phyloP scores from a whole-genome alignment of 2,329 filamentous ascomycete genomes.

The Ceratocystis eucalypticola region DNA sequence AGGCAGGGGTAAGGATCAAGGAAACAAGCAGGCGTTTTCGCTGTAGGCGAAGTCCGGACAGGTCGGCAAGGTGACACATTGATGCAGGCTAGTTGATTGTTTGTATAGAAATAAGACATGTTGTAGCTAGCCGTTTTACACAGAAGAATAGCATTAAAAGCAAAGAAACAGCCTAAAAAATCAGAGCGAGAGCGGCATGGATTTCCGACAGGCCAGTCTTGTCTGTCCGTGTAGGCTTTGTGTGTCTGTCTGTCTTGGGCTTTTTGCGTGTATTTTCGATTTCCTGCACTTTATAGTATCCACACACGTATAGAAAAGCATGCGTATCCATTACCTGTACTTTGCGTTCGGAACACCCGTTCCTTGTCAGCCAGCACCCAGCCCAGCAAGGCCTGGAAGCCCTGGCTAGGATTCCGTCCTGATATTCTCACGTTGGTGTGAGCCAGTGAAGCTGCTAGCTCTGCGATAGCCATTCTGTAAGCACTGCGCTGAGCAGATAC shows the following conservation, averaged over 20 bases:
- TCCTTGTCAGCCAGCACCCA: not conserved
- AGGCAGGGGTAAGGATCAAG: constrained; percentile 1
- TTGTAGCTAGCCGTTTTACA: no score
- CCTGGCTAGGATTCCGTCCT: not conserved
- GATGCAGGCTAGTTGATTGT: not conserved
- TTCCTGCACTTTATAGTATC: no score
- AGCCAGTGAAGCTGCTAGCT: not conserved
- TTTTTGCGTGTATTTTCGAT: no score
- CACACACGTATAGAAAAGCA: not conserved
- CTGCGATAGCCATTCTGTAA: not conserved
- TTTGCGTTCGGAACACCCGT: not conserved
- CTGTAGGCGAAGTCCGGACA: constrained; percentile 9
- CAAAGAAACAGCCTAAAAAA: no score
- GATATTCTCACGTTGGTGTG: not conserved
- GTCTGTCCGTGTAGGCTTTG: no score
- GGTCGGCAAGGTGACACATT: constrained; percentile 7
- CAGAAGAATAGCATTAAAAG: no score
- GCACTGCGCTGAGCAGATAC: not conserved
- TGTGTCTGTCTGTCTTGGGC: no score
- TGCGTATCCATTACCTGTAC: not conserved
- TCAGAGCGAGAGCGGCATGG: no score
- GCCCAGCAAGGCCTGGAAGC: not conserved
- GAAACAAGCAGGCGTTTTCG: constrained; percentile 1
- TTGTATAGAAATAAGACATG: not conserved
- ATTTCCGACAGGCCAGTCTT: no score